These are phyloP conservation scores for Vigna radiata DNA, from an alignment of 306 rosid species.

Conservation along the genomic window DNA sequence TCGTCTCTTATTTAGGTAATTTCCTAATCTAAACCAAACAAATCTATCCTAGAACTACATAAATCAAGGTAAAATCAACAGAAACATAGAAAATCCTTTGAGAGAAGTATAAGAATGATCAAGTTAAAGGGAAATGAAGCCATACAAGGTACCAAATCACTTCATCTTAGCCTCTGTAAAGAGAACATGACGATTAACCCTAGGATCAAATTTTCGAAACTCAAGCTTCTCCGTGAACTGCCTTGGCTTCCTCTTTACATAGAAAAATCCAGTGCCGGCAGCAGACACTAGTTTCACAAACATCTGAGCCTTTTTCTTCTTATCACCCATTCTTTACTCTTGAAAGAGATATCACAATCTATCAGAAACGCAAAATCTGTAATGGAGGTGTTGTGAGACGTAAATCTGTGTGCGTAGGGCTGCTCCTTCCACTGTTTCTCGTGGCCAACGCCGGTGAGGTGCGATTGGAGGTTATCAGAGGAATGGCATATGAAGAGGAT, in stretches of 20 bases:
- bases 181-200: constrained; percentile 88
- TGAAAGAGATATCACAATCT: background rate
- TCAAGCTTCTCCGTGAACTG: constrained; percentile 84
- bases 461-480: too few species aligned
- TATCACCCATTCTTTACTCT: constrained; percentile 76
- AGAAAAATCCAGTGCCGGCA: constrained; percentile 96
- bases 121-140: constrained; percentile 4
- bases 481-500: too few species aligned
- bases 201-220: constrained; percentile 84
- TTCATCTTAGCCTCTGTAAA: constrained; percentile 97
- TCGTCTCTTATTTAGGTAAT: too few species aligned
- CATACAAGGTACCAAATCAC: constrained; percentile 49
- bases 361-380: too few species aligned
- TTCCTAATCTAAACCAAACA: background rate
- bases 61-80: constrained; percentile 15
- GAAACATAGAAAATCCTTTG: background rate
- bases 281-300: constrained; percentile 87
- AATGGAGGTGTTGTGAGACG: too few species aligned
- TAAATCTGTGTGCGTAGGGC: too few species aligned
- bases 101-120: constrained; percentile 5
- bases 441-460: too few species aligned
- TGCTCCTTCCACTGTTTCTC: too few species aligned
- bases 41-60: background rate
- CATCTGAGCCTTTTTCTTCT: constrained; percentile 88
- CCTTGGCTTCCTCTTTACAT: constrained; percentile 92